Conservation (phyloP, 1,284 basidiomycete genomes). For the Apiotrichum montevideense region DNA sequence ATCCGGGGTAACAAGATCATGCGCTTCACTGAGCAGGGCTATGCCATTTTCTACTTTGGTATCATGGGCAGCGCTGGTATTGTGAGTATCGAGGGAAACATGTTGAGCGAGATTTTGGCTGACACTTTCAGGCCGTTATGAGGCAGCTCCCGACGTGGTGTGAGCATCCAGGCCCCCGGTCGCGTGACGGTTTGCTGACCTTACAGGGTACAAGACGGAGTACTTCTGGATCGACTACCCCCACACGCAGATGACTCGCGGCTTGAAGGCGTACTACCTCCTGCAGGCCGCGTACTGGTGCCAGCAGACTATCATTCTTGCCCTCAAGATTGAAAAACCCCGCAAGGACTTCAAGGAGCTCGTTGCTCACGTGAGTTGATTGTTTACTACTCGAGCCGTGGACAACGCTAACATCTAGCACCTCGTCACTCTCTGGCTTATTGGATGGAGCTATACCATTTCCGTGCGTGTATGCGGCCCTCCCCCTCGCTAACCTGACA, state of each 20-base stretch:
- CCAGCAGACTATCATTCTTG: constrained; percentile 83
- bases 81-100: constrained; percentile 51
- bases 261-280: constrained; percentile 88
- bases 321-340: constrained; percentile 83
- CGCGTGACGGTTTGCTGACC: neutral
- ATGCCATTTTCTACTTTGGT: constrained; percentile 74
- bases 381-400: neutral
- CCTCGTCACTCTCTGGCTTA: constrained; percentile 89
- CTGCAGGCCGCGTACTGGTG: constrained; percentile 87
- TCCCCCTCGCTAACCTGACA: too few species aligned
- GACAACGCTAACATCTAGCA: constrained; percentile 55
- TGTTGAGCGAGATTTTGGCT: neutral
- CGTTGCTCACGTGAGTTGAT: constrained; percentile 53
- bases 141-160: constrained; percentile 76
- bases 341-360: constrained; percentile 87
- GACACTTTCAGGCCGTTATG: constrained; percentile 67
- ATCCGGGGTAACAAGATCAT: constrained; percentile 63
- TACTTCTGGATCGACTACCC: constrained; percentile 84
- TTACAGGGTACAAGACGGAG: constrained; percentile 63
- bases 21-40: constrained; percentile 84
- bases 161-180: constrained; percentile 3
- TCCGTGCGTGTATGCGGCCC: constrained; percentile 44
- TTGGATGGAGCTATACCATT: constrained; percentile 83
- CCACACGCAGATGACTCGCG: constrained; percentile 77
- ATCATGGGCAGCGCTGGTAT: constrained; percentile 67